phyloP scores from a whole-genome alignment of 2,329 filamentous ascomycete species.

The Rugonectria rugulosa region DNA sequence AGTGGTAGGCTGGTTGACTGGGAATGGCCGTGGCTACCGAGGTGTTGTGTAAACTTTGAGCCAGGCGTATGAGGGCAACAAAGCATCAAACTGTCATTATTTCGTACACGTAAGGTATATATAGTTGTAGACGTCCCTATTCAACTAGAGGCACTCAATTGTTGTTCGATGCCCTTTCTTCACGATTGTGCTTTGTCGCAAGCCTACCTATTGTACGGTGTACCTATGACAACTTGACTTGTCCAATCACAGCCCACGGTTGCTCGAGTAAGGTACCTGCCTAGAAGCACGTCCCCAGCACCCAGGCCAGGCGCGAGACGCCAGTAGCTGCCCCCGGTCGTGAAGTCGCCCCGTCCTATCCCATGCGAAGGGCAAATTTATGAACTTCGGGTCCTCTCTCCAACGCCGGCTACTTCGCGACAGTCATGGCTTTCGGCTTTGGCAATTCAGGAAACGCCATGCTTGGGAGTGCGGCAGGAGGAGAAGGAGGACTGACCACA shows the following conservation, averaged over 20 bases:
- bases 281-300: slow-evolving; percentile 33
- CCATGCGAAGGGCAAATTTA: slow-evolving; percentile 38
- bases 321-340: slow-evolving; percentile 31
- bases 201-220: no score
- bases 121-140: no score
- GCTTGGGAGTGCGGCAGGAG: slow-evolving; percentile 50
- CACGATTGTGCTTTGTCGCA: no score
- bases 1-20: no score
- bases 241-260: slow-evolving; percentile 32
- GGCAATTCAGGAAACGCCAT: slow-evolving; percentile 55
- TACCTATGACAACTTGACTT: no score
- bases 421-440: slow-evolving; percentile 72
- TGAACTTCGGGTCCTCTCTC: slow-evolving; percentile 37
- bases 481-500: slow-evolving; percentile 47
- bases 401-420: slow-evolving; percentile 46
- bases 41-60: no score
- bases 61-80: no score
- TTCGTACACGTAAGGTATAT: no score
- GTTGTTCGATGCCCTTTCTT: no score
- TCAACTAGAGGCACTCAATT: no score
- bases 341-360: slow-evolving; percentile 26
- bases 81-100: no score
- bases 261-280: neutral
- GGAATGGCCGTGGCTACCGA: no score
- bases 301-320: slow-evolving; percentile 25